phyloP scores from a whole-genome alignment of 495 filamentous ascomycete genomes.

The Hyaloscypha bicolor region DNA sequence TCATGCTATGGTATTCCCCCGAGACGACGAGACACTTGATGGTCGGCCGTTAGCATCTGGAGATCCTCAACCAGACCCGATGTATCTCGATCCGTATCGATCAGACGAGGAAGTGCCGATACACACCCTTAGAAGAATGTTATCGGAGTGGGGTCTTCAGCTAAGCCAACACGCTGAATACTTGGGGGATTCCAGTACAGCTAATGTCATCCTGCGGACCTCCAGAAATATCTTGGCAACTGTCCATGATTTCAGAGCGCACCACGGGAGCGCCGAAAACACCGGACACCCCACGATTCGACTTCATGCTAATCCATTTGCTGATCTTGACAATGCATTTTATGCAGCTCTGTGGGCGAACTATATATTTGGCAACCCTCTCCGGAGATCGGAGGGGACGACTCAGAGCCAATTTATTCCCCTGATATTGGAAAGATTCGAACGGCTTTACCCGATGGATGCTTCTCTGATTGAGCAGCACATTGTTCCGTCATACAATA shows the following conservation, averaged over 20 bases:
- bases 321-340: constrained; percentile 65
- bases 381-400: constrained; percentile 23
- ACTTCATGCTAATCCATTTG: constrained; percentile 37
- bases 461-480: constrained; percentile 36
- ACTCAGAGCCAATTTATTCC: constrained; percentile 64
- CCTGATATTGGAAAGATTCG: constrained; percentile 65
- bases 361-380: constrained; percentile 55
- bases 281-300: constrained; percentile 27
- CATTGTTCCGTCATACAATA: constrained; percentile 32
- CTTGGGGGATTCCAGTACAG: constrained; percentile 58
- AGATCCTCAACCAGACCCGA: constrained; percentile 47
- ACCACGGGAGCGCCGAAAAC: constrained; percentile 25
- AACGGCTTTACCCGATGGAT: constrained; percentile 39
- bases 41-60: constrained; percentile 38
- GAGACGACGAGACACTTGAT: constrained; percentile 62
- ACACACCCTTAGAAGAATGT: constrained; percentile 56
- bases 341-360: constrained; percentile 82
- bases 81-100: constrained; percentile 86
- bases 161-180: constrained; percentile 53
- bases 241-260: constrained; percentile 40
- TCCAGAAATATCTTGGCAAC: constrained; percentile 75
- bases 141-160: constrained; percentile 64
- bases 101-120: constrained; percentile 66
- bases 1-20: constrained; percentile 68
- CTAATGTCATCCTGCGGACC: constrained; percentile 72